Conservation (phyloP, 495 filamentous ascomycete genomes). For the Hypoxylon fuscum region DNA sequence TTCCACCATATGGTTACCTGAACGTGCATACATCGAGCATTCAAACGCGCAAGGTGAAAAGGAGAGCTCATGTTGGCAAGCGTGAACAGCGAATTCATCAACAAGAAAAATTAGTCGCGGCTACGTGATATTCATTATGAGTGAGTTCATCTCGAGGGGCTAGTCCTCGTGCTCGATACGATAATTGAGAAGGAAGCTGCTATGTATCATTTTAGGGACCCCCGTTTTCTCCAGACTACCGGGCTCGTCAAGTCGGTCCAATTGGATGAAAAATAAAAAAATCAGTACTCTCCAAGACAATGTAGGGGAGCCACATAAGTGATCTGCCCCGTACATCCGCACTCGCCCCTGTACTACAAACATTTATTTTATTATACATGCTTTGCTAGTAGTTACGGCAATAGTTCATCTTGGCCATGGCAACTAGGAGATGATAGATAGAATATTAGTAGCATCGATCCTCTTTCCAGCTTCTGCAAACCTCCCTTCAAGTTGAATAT, state of each 20-base stretch:
- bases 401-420: conserved; percentile 39
- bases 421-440: conserved; percentile 39
- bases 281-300: conserved; percentile 36
- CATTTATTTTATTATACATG: conserved; percentile 34
- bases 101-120: not conserved
- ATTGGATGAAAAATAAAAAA: conserved; percentile 28
- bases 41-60: not conserved
- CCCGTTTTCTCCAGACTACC: conserved; percentile 26
- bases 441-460: conserved; percentile 34
- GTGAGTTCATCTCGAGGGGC: conserved; percentile 1
- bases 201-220: conserved; percentile 20
- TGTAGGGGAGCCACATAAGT: conserved; percentile 41
- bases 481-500: conserved; percentile 37
- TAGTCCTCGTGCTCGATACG: conserved; percentile 3
- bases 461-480: conserved; percentile 12
- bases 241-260: conserved; percentile 31
- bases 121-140: not conserved
- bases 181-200: conserved; percentile 9
- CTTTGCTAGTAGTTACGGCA: conserved; percentile 34
- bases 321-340: conserved; percentile 44
- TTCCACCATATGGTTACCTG: not conserved
- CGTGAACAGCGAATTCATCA: too few relatives aligned
- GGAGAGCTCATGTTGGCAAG: too few relatives aligned
- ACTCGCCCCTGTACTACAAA: conserved; percentile 41
- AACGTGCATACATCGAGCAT: not conserved